phyloP scores from a whole-genome alignment of 169 alveolate species.

The Plasmodium gallinaceum region DNA sequence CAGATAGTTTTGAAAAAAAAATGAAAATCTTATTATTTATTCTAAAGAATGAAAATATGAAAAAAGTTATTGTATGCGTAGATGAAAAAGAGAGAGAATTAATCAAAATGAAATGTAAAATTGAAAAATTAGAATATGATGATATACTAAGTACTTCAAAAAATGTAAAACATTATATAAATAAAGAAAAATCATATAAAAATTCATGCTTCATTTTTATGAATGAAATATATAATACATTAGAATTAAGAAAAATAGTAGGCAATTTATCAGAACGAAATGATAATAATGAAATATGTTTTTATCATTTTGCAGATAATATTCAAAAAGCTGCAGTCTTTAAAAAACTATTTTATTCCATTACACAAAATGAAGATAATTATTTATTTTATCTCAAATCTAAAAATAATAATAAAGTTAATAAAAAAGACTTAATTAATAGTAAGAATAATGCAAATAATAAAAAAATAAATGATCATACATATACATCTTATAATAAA shows the following conservation, averaged over 20 bases:
- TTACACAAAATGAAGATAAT: slow-evolving; percentile 41
- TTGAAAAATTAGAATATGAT: slow-evolving; percentile 57
- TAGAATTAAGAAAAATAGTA: slow-evolving; percentile 39
- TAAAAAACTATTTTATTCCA: slow-evolving; percentile 53
- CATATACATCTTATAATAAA: slow-evolving; percentile 23
- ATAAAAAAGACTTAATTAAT: neutral
- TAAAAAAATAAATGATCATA: neutral
- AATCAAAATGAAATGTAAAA: slow-evolving; percentile 42
- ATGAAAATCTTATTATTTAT: slow-evolving; percentile 29
- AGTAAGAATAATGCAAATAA: neutral
- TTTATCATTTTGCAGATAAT: slow-evolving; percentile 22
- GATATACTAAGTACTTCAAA: slow-evolving; percentile 17
- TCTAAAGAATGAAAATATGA: slow-evolving; percentile 22
- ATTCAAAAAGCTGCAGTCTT: slow-evolving; percentile 15
- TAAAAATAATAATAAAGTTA: neutral
- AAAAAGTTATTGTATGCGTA: slow-evolving; percentile 37
- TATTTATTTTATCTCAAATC: slow-evolving; percentile 10
- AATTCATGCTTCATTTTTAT: slow-evolving; percentile 25
- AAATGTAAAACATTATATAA: slow-evolving; percentile 37
- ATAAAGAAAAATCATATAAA: slow-evolving; percentile 7
- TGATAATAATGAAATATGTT: slow-evolving; percentile 4
- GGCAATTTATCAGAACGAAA: slow-evolving; percentile 25
- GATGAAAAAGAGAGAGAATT: slow-evolving; percentile 52
- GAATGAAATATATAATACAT: slow-evolving; percentile 42
- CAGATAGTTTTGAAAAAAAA: slow-evolving; percentile 28